Evolutionary conservation across 2,329 filamentous ascomycete genomes (phyloP), one percentile per base, ranked within the genome.

Genomic region (Aspergillus vadensis): DNA sequence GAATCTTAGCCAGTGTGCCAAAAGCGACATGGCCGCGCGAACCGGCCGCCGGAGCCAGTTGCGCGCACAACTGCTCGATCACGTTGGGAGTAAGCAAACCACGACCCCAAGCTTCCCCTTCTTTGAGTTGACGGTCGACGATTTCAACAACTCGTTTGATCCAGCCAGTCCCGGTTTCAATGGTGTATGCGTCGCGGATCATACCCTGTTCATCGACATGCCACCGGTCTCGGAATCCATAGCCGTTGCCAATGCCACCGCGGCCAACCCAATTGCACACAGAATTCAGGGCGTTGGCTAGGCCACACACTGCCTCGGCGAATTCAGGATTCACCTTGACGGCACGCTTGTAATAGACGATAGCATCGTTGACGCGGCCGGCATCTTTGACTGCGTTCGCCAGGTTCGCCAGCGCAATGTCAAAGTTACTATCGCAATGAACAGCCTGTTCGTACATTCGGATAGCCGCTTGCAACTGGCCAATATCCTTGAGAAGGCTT

Each of bases 311-410:
- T 6, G 95, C 95, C 78, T 99, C 95, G 1, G 95, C 92, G 77
- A 99, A 99, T 36, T 96, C 90, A 0, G 95, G 94, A 68, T 95
- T 99, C n/a, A 93, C 88, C 36, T 85, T 84, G 9, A 99, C 94
- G 41, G 95, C 95, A 65, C 93, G 87, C 70, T 87, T 91, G 79
- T 99, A 99, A 74, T 96, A 98, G 25, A 81, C 80, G 61, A 99
- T 98, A 1, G 95, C 95, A 73, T 99, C 95, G 59, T 88, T 90
- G 66, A 98, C 91, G 47, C 91, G 87, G 2, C 95, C 95, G 68
- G 96, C 92, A 74, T 99, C 95, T 76, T 99, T 99, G 66, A 99
- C 93, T 8, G 95, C 95, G 74, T 99, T 99, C 58, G 95, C 95
- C 21, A 99, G 83, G 70, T 99, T 99, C 4, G 95, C 96, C 58